phyloP scores from a whole-genome alignment of 257 asterid genomes.

The Rauvolfia tetraphylla region DNA sequence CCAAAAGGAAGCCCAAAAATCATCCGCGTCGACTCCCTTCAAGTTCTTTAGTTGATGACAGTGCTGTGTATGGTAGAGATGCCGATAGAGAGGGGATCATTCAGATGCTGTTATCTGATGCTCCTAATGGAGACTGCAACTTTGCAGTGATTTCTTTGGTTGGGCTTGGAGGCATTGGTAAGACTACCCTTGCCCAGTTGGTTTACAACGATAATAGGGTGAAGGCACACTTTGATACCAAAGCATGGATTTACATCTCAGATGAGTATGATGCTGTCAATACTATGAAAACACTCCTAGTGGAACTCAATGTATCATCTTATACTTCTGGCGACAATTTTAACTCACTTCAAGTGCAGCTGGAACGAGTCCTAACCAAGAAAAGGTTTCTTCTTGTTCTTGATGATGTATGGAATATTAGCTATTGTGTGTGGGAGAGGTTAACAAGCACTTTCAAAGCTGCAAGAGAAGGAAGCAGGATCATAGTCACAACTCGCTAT shows the following conservation, averaged over 20 bases:
- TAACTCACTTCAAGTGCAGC: constrained; percentile 34
- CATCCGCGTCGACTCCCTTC: constrained; percentile 22
- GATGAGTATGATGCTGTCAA: constrained; percentile 37
- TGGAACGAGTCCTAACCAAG: constrained; percentile 39
- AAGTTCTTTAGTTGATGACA: constrained; percentile 42
- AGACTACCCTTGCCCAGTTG: constrained; percentile 45
- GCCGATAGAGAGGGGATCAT: constrained; percentile 35
- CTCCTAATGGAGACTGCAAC: constrained; percentile 23
- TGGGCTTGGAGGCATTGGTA: constrained; percentile 59
- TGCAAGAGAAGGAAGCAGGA: constrained; percentile 35
- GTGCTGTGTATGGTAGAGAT: constrained; percentile 52
- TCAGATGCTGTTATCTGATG: constrained; percentile 22
- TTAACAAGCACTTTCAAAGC: constrained; percentile 41
- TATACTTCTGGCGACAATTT: constrained; percentile 35
- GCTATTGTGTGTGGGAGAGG: constrained; percentile 27
- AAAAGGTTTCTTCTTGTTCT: constrained; percentile 41
- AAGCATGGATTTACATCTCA: constrained; percentile 48
- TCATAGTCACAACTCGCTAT: constrained; percentile 47
- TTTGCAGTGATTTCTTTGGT: constrained; percentile 38
- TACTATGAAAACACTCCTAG: constrained; percentile 37
- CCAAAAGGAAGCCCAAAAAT: background rate
- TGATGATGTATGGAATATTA: constrained; percentile 52
- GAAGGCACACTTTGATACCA: constrained; percentile 30
- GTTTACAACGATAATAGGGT: constrained; percentile 44
- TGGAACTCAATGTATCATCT: background rate